Conservation (phyloP, 768 basidiomycete genomes). For the Lactarius deliciosus region DNA sequence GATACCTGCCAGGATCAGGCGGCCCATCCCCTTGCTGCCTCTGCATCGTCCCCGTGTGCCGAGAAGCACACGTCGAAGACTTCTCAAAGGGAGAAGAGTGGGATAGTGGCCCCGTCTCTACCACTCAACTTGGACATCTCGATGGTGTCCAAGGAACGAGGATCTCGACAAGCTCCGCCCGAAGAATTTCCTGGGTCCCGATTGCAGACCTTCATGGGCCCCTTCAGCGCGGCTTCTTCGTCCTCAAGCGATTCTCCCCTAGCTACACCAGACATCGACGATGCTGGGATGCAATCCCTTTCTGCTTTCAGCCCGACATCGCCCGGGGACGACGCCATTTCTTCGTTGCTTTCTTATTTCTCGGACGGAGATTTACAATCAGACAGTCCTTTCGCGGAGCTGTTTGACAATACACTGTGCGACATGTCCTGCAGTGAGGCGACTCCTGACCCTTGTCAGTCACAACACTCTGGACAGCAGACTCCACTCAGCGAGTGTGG, state of each 20-base stretch:
- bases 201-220: background rate
- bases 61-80: background rate
- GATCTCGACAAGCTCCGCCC: background rate
- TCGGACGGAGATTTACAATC: background rate
- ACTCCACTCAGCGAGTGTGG: constrained; percentile 46
- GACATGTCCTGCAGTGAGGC: constrained; percentile 3
- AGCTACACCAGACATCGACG: background rate
- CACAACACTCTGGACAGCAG: background rate
- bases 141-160: background rate
- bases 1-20: constrained; percentile 11
- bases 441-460: background rate
- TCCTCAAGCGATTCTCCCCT: constrained; percentile 1
- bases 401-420: constrained; percentile 6
- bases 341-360: constrained; percentile 8
- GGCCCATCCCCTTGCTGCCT: background rate
- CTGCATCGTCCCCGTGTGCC: constrained; percentile 4
- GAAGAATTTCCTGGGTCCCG: constrained; percentile 1
- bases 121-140: background rate
- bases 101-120: background rate
- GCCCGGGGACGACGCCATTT: background rate
- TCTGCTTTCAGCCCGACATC: background rate
- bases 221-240: background rate
- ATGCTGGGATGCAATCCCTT: background rate
- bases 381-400: background rate
- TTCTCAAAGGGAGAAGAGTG: background rate